Base-by-base conservation (phyloP, 352 stramenopile species). In the Phytophthora ohioensis region DNA sequence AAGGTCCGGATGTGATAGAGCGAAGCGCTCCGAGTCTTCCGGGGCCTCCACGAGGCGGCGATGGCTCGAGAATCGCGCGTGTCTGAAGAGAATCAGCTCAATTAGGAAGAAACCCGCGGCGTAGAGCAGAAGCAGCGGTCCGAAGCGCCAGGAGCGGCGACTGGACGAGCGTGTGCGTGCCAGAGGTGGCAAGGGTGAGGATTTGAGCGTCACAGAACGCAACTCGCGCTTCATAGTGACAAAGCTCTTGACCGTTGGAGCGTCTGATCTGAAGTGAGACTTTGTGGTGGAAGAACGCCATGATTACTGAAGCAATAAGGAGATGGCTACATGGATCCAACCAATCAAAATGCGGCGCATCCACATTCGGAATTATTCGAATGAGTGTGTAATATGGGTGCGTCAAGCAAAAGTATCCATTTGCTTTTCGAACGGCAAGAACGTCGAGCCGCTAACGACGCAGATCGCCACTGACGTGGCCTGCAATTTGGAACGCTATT, bases 271-370 rank as follows among this genome's bases (percentile, higher is more conserved):
- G 51, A 57, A 46, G 51, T 64, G 60, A 41, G 47, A 39, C 41
- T 1, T 4, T 7, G 15, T 5, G 39, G 41, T 64, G 56, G 52
- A 64, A 68, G 65, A 56, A 48, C 47, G 47, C 32, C 5, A 5
- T 15, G 12, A 61, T 34, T 59, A 21, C 54, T 61, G 54, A 48
- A 49, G 49, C 6, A 47, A 4, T 21, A n/a, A 27, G 4, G 57
- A 57, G 39, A 55, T 73, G 58, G 66, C 27, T 55, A 64, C 66
- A 57, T 12, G 12, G 3, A 3, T 36, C 11, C 34, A 32, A 17
- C 59, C 59, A 67, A 67, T 67, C 36, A 48, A 27, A 27, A 8
- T 3, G 32, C 9, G 21, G 38, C 17, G 27, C 3, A 98, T 99
- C 42, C 35, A 68, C 1, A 54, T 60, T 60, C 48, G 31, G 36